Conservation (phyloP, 352 stramenopile species). For the Globisporangium splendens region DNA sequence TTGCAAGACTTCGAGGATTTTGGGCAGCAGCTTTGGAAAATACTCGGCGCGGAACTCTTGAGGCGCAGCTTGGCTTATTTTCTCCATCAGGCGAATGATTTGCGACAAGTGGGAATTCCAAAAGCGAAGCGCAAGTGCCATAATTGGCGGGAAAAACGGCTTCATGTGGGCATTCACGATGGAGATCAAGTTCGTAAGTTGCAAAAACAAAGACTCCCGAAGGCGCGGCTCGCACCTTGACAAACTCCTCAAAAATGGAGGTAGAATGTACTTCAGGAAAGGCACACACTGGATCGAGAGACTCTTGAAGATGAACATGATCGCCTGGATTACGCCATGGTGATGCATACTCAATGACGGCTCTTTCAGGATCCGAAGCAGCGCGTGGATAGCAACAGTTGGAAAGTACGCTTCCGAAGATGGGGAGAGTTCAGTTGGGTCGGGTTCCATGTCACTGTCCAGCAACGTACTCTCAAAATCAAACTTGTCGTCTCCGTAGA, state of each 20-base stretch:
- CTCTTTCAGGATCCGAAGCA: conserved; percentile 96
- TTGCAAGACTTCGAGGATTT: conserved; percentile 84
- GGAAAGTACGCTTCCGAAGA: conserved; percentile 95
- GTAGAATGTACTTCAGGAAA: conserved; percentile 97
- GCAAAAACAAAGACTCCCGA: conserved; percentile 95
- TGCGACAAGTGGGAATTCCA: conserved; percentile 95
- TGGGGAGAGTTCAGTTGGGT: conserved; percentile 67
- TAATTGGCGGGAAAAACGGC: conserved; percentile 95
- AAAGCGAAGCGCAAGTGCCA: conserved; percentile 94
- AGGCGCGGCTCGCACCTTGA: conserved; percentile 88
- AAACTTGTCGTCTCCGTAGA: conserved; percentile 36
- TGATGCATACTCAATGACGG: conserved; percentile 94
- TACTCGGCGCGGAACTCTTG: conserved; percentile 84
- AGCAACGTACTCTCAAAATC: conserved; percentile 71
- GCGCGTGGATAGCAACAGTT: conserved; percentile 95
- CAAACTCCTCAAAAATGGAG: conserved; percentile 95
- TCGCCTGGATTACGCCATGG: conserved; percentile 95
- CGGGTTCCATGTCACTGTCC: conserved; percentile 57
- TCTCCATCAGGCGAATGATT: conserved; percentile 95
- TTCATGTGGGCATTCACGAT: conserved; percentile 96
- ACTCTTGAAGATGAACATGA: conserved; percentile 99
- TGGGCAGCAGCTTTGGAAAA: conserved; percentile 85
- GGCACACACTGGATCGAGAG: conserved; percentile 93
- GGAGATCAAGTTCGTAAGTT: conserved; percentile 93
- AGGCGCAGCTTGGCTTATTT: conserved; percentile 70